These are phyloP conservation scores for Phalaenopsis aphrodite DNA, from an alignment of 106 monocot genomes.

Conservation along the genomic window DNA sequence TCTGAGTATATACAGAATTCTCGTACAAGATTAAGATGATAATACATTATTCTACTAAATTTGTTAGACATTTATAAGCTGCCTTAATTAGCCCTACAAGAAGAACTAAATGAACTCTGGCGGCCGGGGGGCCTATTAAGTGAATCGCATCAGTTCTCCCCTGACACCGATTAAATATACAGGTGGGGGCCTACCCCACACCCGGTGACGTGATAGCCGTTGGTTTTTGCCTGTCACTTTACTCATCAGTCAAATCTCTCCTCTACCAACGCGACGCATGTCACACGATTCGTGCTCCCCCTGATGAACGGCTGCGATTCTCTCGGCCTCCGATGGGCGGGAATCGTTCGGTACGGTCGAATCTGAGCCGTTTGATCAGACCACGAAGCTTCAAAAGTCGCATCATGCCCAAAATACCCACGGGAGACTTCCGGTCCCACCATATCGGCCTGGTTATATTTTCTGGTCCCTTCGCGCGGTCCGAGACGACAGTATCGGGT, in stretches of 20 bases:
- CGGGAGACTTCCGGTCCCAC: constrained; percentile 1
- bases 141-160: not conserved
- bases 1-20: no score
- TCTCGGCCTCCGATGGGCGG: not conserved
- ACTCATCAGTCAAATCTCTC: not conserved
- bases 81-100: no score
- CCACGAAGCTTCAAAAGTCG: not conserved
- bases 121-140: not conserved
- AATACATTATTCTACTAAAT: no score
- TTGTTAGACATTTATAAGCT: no score
- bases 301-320: not conserved
- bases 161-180: not conserved
- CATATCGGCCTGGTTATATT: constrained; percentile 3
- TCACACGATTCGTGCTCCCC: not conserved
- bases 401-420: not conserved
- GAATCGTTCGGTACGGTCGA: not conserved
- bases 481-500: not conserved
- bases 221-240: constrained; percentile 1
- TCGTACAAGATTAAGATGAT: no score
- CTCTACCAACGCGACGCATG: not conserved
- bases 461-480: not conserved
- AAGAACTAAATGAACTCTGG: not conserved
- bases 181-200: not conserved
- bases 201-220: not conserved
- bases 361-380: not conserved